These are phyloP conservation scores for Mallotus japonicus DNA, from an alignment of 441 rosid genomes.

Conservation along the genomic window DNA sequence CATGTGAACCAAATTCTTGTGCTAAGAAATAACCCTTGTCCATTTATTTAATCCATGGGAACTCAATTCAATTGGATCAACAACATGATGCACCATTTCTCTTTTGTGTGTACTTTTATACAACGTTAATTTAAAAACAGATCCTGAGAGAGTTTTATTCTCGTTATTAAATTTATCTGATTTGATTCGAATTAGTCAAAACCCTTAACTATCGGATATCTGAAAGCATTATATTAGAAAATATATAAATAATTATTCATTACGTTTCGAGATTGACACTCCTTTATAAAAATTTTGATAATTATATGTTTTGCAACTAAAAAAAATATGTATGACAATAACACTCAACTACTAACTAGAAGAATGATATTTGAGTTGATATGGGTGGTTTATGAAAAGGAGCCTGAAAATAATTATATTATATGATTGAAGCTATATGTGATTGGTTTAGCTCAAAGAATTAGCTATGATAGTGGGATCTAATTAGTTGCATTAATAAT, in stretches of 20 bases:
- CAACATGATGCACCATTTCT: no score
- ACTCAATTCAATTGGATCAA: not conserved
- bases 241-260: no score
- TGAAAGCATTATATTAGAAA: no score
- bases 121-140: no score
- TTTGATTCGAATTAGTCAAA: no score
- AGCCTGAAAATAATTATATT: not conserved
- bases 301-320: not conserved
- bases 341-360: not conserved
- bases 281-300: no score
- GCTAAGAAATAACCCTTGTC: not conserved
- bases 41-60: not conserved
- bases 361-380: not conserved
- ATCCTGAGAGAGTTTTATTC: no score
- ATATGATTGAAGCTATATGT: not conserved
- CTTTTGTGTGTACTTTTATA: no score
- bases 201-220: no score
- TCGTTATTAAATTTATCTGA: no score
- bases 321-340: not conserved
- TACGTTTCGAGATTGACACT: no score
- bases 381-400: not conserved
- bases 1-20: constrained; percentile 25
- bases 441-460: constrained; percentile 19
- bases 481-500: constrained; percentile 30
- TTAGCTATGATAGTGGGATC: constrained; percentile 27